A percentile compares a stretch with the other conserved stretches of the same genome.
These are phyloP conservation scores for Paracamarosporium sp. DNA, from an alignment of 2,329 filamentous ascomycete species.

Conservation along the genomic window DNA sequence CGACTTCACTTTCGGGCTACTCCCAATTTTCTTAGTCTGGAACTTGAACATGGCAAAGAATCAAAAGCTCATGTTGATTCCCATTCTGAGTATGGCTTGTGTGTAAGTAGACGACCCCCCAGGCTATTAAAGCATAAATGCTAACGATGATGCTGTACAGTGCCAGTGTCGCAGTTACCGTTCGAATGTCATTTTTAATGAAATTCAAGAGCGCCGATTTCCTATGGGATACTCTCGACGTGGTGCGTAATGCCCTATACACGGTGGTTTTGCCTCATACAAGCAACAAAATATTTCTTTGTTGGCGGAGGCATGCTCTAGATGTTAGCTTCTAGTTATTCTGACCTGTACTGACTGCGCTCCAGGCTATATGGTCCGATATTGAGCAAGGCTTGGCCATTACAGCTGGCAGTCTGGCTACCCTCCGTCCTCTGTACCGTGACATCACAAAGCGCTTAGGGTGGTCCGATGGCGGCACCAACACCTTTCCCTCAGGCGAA, in stretches of 20 bases:
- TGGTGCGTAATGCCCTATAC: no score
- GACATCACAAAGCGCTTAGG: slow-evolving; percentile 28
- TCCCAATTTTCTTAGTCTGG: slow-evolving; percentile 61
- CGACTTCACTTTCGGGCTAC: slow-evolving; percentile 58
- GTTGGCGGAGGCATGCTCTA: no score
- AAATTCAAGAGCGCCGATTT: slow-evolving; percentile 44
- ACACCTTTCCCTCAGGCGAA: slow-evolving; percentile 17
- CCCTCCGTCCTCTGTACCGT: slow-evolving; percentile 45
- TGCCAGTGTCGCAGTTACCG: slow-evolving; percentile 43
- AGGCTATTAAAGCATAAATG: neutral
- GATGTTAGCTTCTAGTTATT: no score
- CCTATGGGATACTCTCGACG: slow-evolving; percentile 44
- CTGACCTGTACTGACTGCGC: no score
- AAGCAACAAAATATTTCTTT: no score
- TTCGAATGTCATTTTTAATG: slow-evolving; percentile 43
- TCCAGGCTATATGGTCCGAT: slow-evolving; percentile 47
- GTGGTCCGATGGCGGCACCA: slow-evolving; percentile 20
- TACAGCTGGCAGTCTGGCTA: slow-evolving; percentile 44
- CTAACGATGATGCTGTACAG: slow-evolving; percentile 14
- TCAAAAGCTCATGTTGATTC: slow-evolving; percentile 55
- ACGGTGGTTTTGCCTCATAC: no score
- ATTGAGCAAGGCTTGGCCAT: slow-evolving; percentile 47
- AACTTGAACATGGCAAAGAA: slow-evolving; percentile 56
- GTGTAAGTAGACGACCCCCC: slow-evolving; percentile 47
- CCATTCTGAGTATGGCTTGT: slow-evolving; percentile 59